These are phyloP conservation scores for Neurospora sp. DNA, from an alignment of 495 filamentous ascomycete species.

Conservation along the genomic window DNA sequence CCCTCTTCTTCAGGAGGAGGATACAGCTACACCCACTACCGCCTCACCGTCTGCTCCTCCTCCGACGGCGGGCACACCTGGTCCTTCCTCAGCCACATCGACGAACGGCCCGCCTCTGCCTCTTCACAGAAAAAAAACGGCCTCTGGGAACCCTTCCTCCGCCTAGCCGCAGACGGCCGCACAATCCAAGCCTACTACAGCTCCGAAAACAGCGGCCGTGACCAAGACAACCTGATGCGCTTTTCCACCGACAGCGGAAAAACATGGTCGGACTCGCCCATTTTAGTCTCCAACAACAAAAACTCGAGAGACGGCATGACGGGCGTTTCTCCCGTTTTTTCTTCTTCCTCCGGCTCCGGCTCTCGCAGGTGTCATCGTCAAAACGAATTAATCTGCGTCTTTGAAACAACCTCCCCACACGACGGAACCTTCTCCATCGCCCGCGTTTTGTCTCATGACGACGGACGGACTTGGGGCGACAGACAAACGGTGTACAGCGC, in stretches of 20 bases:
- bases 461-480: slow-evolving; percentile 5
- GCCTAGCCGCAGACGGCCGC: background rate
- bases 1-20: slow-evolving; percentile 1
- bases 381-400: slow-evolving; percentile 4
- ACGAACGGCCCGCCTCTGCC: background rate
- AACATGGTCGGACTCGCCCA: slow-evolving; percentile 1
- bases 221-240: slow-evolving; percentile 10
- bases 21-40: slow-evolving; percentile 27
- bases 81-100: slow-evolving; percentile 3
- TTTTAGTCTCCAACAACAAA: background rate
- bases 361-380: background rate
- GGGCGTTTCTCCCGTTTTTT: slow-evolving; percentile 2
- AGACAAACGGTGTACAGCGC: slow-evolving; percentile 27
- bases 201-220: background rate
- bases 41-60: slow-evolving; percentile 7
- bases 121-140: background rate
- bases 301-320: slow-evolving; percentile 8
- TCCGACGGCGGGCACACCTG: background rate
- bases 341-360: too few relatives aligned
- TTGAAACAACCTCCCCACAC: slow-evolving; percentile 1
- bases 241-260: background rate
- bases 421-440: background rate
- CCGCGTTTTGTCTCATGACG: background rate
- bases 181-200: slow-evolving; percentile 10
- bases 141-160: slow-evolving; percentile 13